Evolutionary conservation across 1,139 yeast genomes (phyloP).

Genomic region (Ashbya aceris): DNA sequence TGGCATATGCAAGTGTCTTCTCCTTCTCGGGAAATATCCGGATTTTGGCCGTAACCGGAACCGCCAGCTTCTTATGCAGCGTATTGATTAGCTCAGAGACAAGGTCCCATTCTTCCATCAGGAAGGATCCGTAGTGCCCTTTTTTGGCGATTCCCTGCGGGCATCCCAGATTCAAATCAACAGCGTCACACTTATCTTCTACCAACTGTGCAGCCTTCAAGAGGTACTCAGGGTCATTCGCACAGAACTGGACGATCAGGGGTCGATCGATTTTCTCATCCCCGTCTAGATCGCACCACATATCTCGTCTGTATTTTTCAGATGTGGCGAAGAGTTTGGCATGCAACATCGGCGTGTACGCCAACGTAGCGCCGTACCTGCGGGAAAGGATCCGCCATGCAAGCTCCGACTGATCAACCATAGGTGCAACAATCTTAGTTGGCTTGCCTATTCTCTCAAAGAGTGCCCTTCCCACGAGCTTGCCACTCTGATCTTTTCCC

Average conservation of each 20-base stretch:
- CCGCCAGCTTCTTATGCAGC: slow-evolving; percentile 60
- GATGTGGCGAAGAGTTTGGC: slow-evolving; percentile 83
- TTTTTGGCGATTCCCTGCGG: slow-evolving; percentile 96
- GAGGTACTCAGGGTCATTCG: slow-evolving; percentile 82
- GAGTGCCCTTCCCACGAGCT: slow-evolving; percentile 55
- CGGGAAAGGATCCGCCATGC: slow-evolving; percentile 92
- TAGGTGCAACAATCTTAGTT: slow-evolving; percentile 85
- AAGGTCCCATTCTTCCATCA: slow-evolving; percentile 96
- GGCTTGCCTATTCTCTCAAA: slow-evolving; percentile 67
- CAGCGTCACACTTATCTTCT: slow-evolving; percentile 84
- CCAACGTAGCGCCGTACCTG: slow-evolving; percentile 82
- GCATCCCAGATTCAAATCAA: slow-evolving; percentile 90
- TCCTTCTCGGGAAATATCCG: slow-evolving; percentile 81
- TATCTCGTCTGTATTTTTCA: slow-evolving; percentile 66
- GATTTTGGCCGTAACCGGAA: slow-evolving; percentile 94
- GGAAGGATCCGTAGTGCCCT: slow-evolving; percentile 90
- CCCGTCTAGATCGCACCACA: slow-evolving; percentile 72
- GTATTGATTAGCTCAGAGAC: slow-evolving; percentile 61
- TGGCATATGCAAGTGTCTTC: slow-evolving; percentile 79
- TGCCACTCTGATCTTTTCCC: slow-evolving; percentile 3
- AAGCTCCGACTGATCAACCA: slow-evolving; percentile 95
- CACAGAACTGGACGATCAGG: slow-evolving; percentile 87
- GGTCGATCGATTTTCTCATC: slow-evolving; percentile 61
- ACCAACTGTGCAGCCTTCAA: slow-evolving; percentile 75
- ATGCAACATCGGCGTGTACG: slow-evolving; percentile 96